Evolutionary conservation across 768 basidiomycete genomes (phyloP).

Genomic region (Leccinum broughii): DNA sequence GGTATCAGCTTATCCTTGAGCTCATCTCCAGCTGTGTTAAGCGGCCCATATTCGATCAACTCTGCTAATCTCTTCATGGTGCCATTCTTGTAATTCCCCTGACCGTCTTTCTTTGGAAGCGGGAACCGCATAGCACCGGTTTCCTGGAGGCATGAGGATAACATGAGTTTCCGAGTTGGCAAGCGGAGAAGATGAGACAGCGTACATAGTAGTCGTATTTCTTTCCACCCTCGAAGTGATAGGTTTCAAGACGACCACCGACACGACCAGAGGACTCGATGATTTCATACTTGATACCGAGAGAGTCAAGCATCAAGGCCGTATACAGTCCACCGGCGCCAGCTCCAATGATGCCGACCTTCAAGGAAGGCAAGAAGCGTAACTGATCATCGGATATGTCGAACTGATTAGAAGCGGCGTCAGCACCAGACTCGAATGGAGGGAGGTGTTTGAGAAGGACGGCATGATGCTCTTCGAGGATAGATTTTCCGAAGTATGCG

Average conservation of each 20-base stretch:
- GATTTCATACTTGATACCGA: slow-evolving; percentile 45
- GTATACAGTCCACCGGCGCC: slow-evolving; percentile 39
- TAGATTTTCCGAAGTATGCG: slow-evolving; percentile 15
- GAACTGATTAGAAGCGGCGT: background rate
- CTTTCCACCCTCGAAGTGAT: slow-evolving; percentile 35
- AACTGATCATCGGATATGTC: background rate
- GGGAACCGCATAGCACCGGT: slow-evolving; percentile 45
- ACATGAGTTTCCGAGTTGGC: background rate
- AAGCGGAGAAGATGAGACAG: background rate
- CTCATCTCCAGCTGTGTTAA: slow-evolving; percentile 19
- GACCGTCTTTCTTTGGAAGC: slow-evolving; percentile 17
- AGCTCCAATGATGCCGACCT: slow-evolving; percentile 24
- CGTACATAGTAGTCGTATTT: slow-evolving; percentile 40
- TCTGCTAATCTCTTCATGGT: slow-evolving; percentile 35
- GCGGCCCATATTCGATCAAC: slow-evolving; percentile 29
- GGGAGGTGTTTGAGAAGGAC: slow-evolving; percentile 10
- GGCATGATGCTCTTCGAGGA: slow-evolving; percentile 16
- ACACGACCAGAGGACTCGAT: slow-evolving; percentile 42
- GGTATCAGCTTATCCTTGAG: slow-evolving; percentile 26
- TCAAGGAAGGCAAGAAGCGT: slow-evolving; percentile 2
- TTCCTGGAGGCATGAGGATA: slow-evolving; percentile 22
- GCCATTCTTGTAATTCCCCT: slow-evolving; percentile 21
- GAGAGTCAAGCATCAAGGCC: slow-evolving; percentile 45
- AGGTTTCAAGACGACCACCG: slow-evolving; percentile 48
- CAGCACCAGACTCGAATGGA: background rate